Evolutionary conservation across 1,284 basidiomycete genomes (phyloP), one percentile per base, ranked within the genome.

Genomic region (Heliocybe sulcata): DNA sequence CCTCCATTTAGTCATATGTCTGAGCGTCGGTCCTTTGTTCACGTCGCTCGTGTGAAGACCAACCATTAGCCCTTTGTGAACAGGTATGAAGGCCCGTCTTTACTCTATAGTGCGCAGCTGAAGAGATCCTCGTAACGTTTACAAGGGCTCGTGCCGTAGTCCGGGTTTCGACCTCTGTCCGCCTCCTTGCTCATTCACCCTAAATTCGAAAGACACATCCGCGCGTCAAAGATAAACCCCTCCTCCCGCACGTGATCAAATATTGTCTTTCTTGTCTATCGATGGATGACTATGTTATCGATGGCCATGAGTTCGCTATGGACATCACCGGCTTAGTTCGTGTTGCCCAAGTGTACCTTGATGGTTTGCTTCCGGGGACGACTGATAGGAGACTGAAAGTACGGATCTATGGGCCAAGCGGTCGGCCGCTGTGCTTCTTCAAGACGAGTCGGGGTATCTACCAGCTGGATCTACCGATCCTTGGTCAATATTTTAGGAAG

Each of bases 401-500:
- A 42, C 38, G 38, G 38, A 42, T 42, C 38, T 42, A 42, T 42
- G 38, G 38, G 38, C 38, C 38, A 42, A 42, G 38, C n/a, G 38
- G 3, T 42, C 38, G 38, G 38, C 38, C 38, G 38, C 16, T n/a
- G 38, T 42, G 38, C 38, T 42, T 42, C 38, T 42, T 42, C 16
- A 31, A 42, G 38, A 16, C n/a, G 38, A 42, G 38, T 6, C 8
- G n/a, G 38, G 16, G 16, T 20, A 42, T 42, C 38, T 42, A n/a
- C 38, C n/a, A n/a, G 38, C 8, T 31, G 38, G 38, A 42, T 42
- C 38, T 42, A 42, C 38, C 38, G 38, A 42, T 42, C 38, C 38
- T n/a, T 4, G 19, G 38, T 42, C 38, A 42, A 42, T n/a, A 42
- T 42, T 42, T 42, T 16, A n/a, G 8, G 38, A 42, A 42, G 38